Evolutionary conservation across 192 early-diverging fungal genomes (phyloP), one percentile per base, ranked within the genome.

Genomic region (Geranomyces variabilis): DNA sequence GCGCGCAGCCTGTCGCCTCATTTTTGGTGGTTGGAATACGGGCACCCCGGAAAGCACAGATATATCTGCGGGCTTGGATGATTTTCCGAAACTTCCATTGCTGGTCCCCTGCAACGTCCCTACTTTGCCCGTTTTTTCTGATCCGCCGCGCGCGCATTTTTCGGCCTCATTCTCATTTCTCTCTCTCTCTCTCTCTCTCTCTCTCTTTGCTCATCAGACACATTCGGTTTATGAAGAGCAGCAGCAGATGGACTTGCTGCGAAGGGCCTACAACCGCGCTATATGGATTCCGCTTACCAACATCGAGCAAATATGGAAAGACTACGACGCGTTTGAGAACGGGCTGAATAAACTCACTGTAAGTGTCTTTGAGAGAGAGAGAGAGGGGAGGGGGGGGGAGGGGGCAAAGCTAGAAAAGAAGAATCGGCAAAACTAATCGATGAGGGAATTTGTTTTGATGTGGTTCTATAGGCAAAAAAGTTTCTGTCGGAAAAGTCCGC

Each of bases 291-390:
- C 96, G 0, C 66, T 95, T 45, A 79, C 88, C 59, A 94, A 95
- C 56, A 86, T 99, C 15, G 95, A 97, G 66, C 84, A 90, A 73
- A 85, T 99, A 15, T 99, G 96, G 96, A 95, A 94, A 62, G 90
- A 95, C 45, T 97, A 97, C 77, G 96, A 99, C 78, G 78, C 87
- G 29, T 97, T 92, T 81, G 95, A 97, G 69, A 96, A 93, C 71
- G 81, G 80, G 7, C 78, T 94, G 19, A 94, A 93, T 77, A 89
- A 93, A 69, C 69, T 93, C 55, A 91, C 91, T 70, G 90, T 92
- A 87, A 34, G 31, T 48, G 36, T 55, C 60, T 47, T 21, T 21
- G 34, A 13, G 41, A 47, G 46, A 13, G 10, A 19, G 46, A 47
- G 46, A 19, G 46, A 13, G 46, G 12, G 19, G 46, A 47, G 19